Evolutionary conservation across 2,329 filamentous ascomycete species (phyloP).

Genomic region (Paecilomyces sp.): DNA sequence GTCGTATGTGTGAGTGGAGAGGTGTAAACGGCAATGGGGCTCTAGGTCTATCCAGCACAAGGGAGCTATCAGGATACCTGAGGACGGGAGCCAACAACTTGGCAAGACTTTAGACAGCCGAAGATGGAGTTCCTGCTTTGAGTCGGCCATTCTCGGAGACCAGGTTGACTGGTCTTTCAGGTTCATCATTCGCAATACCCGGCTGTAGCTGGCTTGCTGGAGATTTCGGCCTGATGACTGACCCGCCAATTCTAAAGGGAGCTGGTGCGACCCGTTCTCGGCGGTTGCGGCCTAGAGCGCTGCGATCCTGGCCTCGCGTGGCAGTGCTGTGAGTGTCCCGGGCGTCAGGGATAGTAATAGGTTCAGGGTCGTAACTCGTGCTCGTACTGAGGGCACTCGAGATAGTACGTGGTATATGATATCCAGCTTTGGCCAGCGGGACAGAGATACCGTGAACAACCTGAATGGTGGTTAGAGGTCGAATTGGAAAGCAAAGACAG

Average conservation of each 20-base stretch:
- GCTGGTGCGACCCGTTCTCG: slow-evolving; percentile 11
- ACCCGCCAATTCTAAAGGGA: slow-evolving; percentile 19
- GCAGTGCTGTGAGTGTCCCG: slow-evolving; percentile 27
- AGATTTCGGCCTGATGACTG: slow-evolving; percentile 14
- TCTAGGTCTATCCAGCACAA: too few species aligned
- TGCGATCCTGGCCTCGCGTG: slow-evolving; percentile 12
- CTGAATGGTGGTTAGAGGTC: slow-evolving; percentile 25
- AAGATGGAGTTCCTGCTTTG: not conserved
- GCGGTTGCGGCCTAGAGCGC: slow-evolving; percentile 20
- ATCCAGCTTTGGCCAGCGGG: slow-evolving; percentile 52
- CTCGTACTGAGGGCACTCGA: slow-evolving; percentile 39
- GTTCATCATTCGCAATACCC: not conserved
- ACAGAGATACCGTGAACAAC: slow-evolving; percentile 77
- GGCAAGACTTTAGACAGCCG: not conserved
- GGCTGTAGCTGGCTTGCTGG: slow-evolving; percentile 2
- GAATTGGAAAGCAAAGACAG: slow-evolving; percentile 1
- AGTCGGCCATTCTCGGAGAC: not conserved
- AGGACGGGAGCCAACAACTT: not conserved
- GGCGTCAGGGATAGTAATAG: slow-evolving; percentile 20
- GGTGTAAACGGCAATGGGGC: too few species aligned
- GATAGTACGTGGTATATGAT: slow-evolving; percentile 39
- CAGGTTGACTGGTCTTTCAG: not conserved
- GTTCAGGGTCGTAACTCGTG: slow-evolving; percentile 19
- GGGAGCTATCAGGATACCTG: not conserved
- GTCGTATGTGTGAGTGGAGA: too few species aligned